Conservation (phyloP, 2,329 filamentous ascomycete species). For the Aphanocladium album region DNA sequence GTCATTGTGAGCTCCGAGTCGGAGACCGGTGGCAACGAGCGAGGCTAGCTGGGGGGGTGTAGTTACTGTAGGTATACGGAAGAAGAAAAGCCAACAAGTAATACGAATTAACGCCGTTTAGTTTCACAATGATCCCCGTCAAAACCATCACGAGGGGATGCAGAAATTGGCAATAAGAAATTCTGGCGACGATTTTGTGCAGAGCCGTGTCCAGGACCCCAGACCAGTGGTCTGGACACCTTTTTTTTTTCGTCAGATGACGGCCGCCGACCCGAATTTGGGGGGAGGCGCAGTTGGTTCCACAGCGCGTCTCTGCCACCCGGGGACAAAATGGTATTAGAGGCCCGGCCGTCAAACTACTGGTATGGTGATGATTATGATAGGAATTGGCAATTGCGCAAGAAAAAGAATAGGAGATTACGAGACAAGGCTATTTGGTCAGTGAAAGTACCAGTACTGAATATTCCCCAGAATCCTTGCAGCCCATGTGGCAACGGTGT, state of each 20-base stretch:
- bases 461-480: neutral
- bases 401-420: slow-evolving; percentile 9
- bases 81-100: neutral
- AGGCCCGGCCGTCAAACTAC: neutral
- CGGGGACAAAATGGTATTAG: neutral
- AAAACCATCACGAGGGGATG: slow-evolving; percentile 5
- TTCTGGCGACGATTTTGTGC: neutral
- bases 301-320: neutral
- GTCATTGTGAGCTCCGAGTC: neutral
- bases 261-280: slow-evolving; percentile 1
- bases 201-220: neutral
- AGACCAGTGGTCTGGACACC: neutral
- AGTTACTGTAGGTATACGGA: too few relatives aligned
- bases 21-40: neutral
- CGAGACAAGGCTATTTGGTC: neutral
- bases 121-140: slow-evolving; percentile 2
- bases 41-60: neutral
- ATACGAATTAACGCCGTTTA: neutral
- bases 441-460: too few relatives aligned
- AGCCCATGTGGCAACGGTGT: neutral
- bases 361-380: too few relatives aligned
- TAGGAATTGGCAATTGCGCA: neutral
- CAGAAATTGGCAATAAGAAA: neutral
- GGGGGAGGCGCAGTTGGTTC: neutral
- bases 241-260: slow-evolving; percentile 11